Percentiles rank a stretch among this genome's conserved stretches.
These are phyloP conservation scores for Purpureocillium lavendulum DNA, from an alignment of 2,329 filamentous ascomycete species.

Conservation along the genomic window DNA sequence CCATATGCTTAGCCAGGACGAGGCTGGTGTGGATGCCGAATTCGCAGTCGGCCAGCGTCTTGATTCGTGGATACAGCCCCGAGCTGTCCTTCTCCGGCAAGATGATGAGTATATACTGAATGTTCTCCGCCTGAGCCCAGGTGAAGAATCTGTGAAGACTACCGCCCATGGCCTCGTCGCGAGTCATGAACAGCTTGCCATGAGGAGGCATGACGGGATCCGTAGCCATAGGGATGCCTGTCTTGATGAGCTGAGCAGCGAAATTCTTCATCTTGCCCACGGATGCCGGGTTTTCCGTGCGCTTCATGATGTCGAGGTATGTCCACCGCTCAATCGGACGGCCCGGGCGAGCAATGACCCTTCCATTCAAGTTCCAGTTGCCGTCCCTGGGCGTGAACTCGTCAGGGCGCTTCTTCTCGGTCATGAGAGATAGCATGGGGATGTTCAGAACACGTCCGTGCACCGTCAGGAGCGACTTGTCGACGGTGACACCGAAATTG, in stretches of 20 bases:
- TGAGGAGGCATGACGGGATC: constrained; percentile 7
- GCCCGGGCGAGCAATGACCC: constrained; percentile 47
- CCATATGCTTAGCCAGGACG: constrained; percentile 35
- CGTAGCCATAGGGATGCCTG: constrained; percentile 30
- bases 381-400: constrained; percentile 35
- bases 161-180: constrained; percentile 4
- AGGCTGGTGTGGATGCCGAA: constrained; percentile 64
- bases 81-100: constrained; percentile 40
- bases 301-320: constrained; percentile 30
- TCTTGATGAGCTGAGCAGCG: constrained; percentile 23
- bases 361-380: constrained; percentile 59
- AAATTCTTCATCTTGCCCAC: constrained; percentile 22
- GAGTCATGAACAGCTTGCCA: constrained; percentile 6
- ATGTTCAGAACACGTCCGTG: constrained; percentile 57
- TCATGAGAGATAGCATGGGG: constrained; percentile 52
- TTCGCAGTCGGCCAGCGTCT: constrained; percentile 57
- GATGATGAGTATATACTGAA: constrained; percentile 53
- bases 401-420: constrained; percentile 8
- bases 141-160: constrained; percentile 22
- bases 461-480: constrained; percentile 59
- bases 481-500: constrained; percentile 56
- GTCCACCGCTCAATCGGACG: constrained; percentile 39
- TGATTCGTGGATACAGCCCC: constrained; percentile 56
- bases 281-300: constrained; percentile 6
- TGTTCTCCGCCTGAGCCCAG: constrained; percentile 17